phyloP scores from a whole-genome alignment of 2,329 filamentous ascomycete species.

The Tolypocladium endophyticum region DNA sequence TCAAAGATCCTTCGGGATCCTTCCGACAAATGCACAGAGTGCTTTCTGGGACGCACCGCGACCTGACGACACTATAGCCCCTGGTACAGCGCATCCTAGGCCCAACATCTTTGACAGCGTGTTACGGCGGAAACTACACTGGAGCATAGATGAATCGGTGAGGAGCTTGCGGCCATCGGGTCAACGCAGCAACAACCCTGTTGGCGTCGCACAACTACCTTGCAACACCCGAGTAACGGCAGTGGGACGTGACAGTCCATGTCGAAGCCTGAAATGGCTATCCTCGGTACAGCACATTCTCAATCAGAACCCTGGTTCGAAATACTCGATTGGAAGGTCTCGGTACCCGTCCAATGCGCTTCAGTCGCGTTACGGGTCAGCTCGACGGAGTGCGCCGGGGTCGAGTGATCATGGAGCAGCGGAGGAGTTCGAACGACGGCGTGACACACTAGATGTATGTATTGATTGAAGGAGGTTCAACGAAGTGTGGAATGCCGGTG shows the following conservation, averaged over 20 bases:
- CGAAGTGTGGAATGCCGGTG: neutral
- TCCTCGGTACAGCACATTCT: slow-evolving; percentile 7
- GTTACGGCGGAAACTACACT: neutral
- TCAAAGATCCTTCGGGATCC: neutral
- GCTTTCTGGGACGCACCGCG: neutral
- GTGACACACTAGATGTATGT: neutral
- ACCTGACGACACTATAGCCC: neutral
- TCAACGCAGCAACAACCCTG: slow-evolving; percentile 20
- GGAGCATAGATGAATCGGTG: neutral
- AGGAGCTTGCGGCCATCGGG: slow-evolving; percentile 9
- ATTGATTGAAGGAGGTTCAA: neutral
- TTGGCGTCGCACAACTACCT: slow-evolving; percentile 2
- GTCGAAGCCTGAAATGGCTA: slow-evolving; percentile 16
- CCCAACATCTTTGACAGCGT: neutral
- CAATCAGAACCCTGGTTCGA: too few relatives aligned
- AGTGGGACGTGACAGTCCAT: slow-evolving; percentile 16
- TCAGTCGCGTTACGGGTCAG: neutral
- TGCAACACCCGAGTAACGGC: neutral
- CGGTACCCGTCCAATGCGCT: neutral
- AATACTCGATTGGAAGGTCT: neutral
- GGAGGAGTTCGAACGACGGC: neutral
- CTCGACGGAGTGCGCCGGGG: neutral
- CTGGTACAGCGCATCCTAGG: neutral
- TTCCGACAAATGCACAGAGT: neutral
- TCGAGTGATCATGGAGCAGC: neutral